Evolutionary conservation across 805 yeast species (phyloP).

Genomic region (Yamadazyma phyllophila): DNA sequence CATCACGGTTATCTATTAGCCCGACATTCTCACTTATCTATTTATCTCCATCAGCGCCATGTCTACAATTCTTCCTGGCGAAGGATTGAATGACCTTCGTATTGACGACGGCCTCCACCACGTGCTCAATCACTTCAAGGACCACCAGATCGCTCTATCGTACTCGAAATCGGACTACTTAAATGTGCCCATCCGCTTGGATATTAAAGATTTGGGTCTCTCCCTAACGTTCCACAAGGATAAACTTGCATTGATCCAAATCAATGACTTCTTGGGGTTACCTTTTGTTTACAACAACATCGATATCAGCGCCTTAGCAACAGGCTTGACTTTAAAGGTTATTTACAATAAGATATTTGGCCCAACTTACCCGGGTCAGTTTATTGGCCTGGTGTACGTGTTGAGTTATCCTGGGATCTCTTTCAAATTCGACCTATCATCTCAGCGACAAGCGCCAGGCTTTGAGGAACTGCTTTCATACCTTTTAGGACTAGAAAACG

Average conservation of each 20-base stretch:
- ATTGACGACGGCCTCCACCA: conserved; percentile 30
- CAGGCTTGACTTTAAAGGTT: conserved; percentile 29
- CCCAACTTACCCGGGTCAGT: conserved; percentile 57
- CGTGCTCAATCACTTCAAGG: conserved; percentile 26
- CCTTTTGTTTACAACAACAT: conserved; percentile 28
- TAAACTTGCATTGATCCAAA: conserved; percentile 29
- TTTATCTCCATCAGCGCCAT: neutral
- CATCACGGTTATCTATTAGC: too few species aligned
- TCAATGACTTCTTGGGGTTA: conserved; percentile 7
- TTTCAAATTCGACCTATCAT: conserved; percentile 39
- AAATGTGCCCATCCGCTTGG: conserved; percentile 25
- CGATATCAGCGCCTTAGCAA: conserved; percentile 23
- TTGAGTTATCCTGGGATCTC: conserved; percentile 58
- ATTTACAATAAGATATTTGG: conserved; percentile 59
- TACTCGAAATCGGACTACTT: conserved; percentile 30
- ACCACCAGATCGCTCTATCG: conserved; percentile 21
- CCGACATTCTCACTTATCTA: too few species aligned
- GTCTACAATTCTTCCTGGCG: conserved; percentile 29
- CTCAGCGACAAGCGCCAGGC: neutral
- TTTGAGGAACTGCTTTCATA: conserved; percentile 22
- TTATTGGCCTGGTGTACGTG: conserved; percentile 31
- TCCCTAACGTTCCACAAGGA: conserved; percentile 28
- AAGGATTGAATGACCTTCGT: conserved; percentile 29
- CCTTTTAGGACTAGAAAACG: conserved; percentile 27
- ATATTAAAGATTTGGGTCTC: conserved; percentile 17